Conservation (phyloP, 805 yeast species). For the Maudiozyma barnettii region DNA sequence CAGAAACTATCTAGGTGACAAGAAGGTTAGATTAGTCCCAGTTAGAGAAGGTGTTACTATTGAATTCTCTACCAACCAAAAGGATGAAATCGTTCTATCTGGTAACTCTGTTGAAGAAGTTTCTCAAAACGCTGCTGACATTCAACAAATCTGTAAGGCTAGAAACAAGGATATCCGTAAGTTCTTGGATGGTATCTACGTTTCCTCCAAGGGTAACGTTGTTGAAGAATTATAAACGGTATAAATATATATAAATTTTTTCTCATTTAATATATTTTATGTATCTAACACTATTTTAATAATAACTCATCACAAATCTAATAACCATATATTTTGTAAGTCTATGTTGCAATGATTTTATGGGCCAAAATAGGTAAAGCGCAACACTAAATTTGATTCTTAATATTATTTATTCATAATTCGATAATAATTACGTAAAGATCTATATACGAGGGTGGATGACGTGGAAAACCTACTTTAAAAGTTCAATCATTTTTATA, state of each 20-base stretch:
- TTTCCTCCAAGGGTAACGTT: constrained; percentile 87
- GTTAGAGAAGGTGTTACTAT: constrained; percentile 84
- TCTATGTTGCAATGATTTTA: too few relatives aligned
- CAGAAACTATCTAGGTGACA: constrained; percentile 99
- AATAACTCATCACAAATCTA: neutral
- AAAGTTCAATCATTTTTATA: neutral
- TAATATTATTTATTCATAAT: too few relatives aligned
- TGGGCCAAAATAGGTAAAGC: too few relatives aligned
- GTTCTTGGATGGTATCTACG: constrained; percentile 99
- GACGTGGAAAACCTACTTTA: too few relatives aligned
- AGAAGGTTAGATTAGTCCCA: constrained; percentile 83
- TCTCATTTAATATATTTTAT: too few relatives aligned
- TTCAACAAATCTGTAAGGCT: constrained; percentile 96
- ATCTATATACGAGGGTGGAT: too few relatives aligned
- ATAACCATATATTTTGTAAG: too few relatives aligned
- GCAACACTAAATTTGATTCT: too few relatives aligned
- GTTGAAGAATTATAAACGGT: constrained; percentile 46
- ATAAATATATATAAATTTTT: neutral
- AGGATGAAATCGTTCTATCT: constrained; percentile 86
- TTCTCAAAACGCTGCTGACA: constrained; percentile 96
- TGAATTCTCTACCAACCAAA: constrained; percentile 71
- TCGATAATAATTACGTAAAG: neutral
- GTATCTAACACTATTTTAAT: neutral
- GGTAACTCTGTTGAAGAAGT: constrained; percentile 78
- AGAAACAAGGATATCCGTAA: constrained; percentile 99